A percentile compares a stretch with the other conserved stretches of the same genome.
These are phyloP conservation scores for Linum usitatissimum DNA, from an alignment of 345 rosid species.

Conservation along the genomic window DNA sequence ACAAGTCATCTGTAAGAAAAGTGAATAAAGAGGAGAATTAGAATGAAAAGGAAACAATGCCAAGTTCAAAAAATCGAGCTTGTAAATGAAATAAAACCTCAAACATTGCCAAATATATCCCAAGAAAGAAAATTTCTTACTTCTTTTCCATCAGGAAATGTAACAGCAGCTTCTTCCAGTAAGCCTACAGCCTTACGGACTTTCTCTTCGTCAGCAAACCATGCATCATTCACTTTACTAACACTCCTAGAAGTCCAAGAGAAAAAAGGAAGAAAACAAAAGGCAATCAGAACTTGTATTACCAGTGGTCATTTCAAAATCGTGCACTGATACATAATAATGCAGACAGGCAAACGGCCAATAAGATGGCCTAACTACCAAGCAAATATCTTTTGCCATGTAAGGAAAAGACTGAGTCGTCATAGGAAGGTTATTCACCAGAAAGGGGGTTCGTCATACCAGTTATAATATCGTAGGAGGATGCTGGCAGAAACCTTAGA, in stretches of 20 bases:
- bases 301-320: not conserved
- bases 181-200: slow-evolving; percentile 26
- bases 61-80: not conserved
- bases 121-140: slow-evolving; percentile 9
- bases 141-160: slow-evolving; percentile 19
- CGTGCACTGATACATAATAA: no score
- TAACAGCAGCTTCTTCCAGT: slow-evolving; percentile 13
- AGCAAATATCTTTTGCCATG: not conserved
- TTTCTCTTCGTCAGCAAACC: slow-evolving; percentile 27
- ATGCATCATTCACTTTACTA: slow-evolving; percentile 29
- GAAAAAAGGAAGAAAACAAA: not conserved
- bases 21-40: not conserved
- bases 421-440: not conserved
- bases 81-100: not conserved
- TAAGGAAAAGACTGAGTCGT: not conserved
- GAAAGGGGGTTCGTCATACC: slow-evolving; percentile 10
- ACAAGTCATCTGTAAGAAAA: slow-evolving; percentile 19
- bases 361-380: not conserved
- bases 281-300: not conserved
- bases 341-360: not conserved
- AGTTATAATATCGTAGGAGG: slow-evolving; percentile 24
- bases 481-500: slow-evolving; percentile 18
- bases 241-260: slow-evolving; percentile 19
- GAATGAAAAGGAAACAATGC: not conserved
- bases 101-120: not conserved